Base-by-base conservation (phyloP, 495 filamentous ascomycete genomes). In the Xylaria castorea region DNA sequence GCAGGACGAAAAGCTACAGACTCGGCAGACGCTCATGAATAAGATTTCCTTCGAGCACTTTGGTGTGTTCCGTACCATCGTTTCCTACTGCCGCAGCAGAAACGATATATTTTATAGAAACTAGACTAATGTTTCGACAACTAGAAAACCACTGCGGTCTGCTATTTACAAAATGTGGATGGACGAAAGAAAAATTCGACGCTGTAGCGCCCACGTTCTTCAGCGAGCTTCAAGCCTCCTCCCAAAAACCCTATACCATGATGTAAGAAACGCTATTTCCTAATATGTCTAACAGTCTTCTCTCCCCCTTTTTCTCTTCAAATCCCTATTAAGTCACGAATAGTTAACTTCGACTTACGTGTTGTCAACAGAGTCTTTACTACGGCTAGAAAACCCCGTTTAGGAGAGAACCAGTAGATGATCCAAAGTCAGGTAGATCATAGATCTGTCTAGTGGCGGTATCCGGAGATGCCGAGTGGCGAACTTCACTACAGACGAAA, bases 301-400 rank as follows among this genome's bases (percentile, higher is more conserved):
- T 50, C 20, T 7, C 2, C n/a, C 50, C 32, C 16, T 60, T 72
- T 36, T 73, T 18, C 63, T 25, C 22, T n/a, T 60, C 25, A 27
- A 1, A 7, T 27, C 32, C 14, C 8, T 34, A 60, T 38, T n/a
- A 30, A 32, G 1, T 7, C 34, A 40, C n/a, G 22, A 30, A 34
- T 48, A 46, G 18, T 30, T 22, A 32, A 18, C 36, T 42, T 25
- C 30, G 9, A 48, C 50, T 30, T 46, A 68, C 51, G 48, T 20
- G n/a, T 44, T 14, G 16, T 27, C 58, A 32, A 34, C 61, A 79
- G 78, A 38, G 73, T 79, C 50, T 75, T 79, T 55, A 78, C 74
- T 3, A 78, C 76, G 4, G 78, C 78, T 16, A 78, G 75, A 60
- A 79, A 79, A 58, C 78, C 78, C 64, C 77, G 77, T 22, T 16